Percentiles rank a stretch among this genome's conserved stretches.
Conservation (phyloP, 2,329 filamentous ascomycete genomes). For the Sarocladium brachiariae region DNA sequence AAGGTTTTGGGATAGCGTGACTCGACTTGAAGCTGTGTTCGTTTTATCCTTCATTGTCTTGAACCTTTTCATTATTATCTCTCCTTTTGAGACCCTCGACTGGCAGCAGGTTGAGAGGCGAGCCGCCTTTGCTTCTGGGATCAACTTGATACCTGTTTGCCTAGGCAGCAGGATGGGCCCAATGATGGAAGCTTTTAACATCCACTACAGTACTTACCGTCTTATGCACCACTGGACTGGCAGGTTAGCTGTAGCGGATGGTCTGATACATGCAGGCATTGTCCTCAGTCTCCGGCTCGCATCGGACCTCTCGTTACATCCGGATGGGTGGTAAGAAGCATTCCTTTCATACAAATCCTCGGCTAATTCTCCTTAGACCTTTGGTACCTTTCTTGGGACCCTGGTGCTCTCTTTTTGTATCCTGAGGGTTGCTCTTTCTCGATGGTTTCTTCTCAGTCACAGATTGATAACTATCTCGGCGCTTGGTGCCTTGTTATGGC, state of each 20-base stretch:
- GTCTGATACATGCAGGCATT: neutral
- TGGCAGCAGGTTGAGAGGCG: neutral
- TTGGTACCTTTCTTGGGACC: neutral
- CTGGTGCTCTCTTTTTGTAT: neutral
- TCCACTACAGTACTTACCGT: slow-evolving; percentile 1
- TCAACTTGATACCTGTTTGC: neutral
- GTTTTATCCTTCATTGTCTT: neutral
- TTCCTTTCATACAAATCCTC: neutral
- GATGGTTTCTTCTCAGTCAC: neutral
- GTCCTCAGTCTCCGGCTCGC: neutral
- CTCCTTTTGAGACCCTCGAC: neutral
- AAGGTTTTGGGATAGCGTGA: slow-evolving; percentile 1
- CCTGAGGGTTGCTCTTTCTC: neutral
- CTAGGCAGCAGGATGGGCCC: neutral
- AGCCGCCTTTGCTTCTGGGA: neutral
- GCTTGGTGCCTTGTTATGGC: neutral
- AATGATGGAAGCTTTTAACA: slow-evolving; percentile 1
- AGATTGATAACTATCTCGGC: neutral
- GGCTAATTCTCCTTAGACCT: neutral
- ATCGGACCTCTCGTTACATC: neutral
- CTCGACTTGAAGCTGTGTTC: neutral
- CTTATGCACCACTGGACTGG: neutral
- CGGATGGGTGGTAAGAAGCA: neutral
- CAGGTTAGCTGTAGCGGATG: neutral
- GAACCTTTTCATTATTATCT: neutral